phyloP scores from a whole-genome alignment of 129 eudicot species.

The Arctium lappa region DNA sequence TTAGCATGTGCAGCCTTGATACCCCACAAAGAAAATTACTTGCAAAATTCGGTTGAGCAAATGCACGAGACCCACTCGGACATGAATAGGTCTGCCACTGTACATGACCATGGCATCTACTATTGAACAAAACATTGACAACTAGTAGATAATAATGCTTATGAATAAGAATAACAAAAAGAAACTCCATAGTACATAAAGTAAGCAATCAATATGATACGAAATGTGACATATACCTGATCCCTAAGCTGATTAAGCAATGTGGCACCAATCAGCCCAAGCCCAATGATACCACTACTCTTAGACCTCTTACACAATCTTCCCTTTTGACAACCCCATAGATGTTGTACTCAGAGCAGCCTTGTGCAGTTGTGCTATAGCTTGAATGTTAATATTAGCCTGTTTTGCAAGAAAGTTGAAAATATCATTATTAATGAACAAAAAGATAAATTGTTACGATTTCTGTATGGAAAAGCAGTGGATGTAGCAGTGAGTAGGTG shows the following conservation, averaged over 20 bases:
- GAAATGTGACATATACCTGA: conserved; percentile 51
- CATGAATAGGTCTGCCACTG: too few relatives aligned
- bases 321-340: conserved; percentile 90
- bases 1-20: too few relatives aligned
- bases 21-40: too few relatives aligned
- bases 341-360: conserved; percentile 90
- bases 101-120: not conserved
- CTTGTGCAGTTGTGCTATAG: conserved; percentile 99
- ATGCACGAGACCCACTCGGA: too few relatives aligned
- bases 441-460: not conserved
- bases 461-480: not conserved
- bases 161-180: not conserved
- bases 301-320: conserved; percentile 86
- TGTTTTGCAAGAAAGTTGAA: conserved; percentile 29
- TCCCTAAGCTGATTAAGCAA: conserved; percentile 92
- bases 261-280: conserved; percentile 94
- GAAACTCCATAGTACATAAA: not conserved
- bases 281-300: conserved; percentile 98
- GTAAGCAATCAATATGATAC: not conserved
- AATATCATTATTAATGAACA: not conserved
- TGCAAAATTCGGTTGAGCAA: too few relatives aligned
- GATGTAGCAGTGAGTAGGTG: not conserved
- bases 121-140: not conserved
- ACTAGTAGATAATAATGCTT: not conserved
- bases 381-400: conserved; percentile 93